These are phyloP conservation scores for Phytopythium kandeliae DNA, from an alignment of 352 stramenopile species.

Conservation along the genomic window DNA sequence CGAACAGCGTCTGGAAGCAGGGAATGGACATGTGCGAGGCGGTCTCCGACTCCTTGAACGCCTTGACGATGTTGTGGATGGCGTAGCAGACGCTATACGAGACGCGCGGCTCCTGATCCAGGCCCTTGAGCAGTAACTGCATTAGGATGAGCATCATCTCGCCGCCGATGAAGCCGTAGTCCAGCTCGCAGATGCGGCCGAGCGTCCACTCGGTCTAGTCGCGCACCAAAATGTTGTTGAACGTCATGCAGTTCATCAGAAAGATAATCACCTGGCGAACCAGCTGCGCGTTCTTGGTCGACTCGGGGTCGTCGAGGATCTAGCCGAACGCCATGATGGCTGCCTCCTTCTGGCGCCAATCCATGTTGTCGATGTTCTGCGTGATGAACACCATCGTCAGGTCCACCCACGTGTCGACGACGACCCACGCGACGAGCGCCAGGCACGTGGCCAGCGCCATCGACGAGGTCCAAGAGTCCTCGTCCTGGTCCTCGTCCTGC, in stretches of 20 bases:
- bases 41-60: slow-evolving; percentile 80
- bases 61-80: slow-evolving; percentile 96
- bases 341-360: slow-evolving; percentile 95
- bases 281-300: slow-evolving; percentile 86
- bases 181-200: slow-evolving; percentile 94
- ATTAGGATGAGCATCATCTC: slow-evolving; percentile 89
- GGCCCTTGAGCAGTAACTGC: slow-evolving; percentile 71
- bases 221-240: slow-evolving; percentile 89
- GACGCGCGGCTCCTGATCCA: slow-evolving; percentile 87
- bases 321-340: slow-evolving; percentile 97
- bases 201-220: slow-evolving; percentile 97
- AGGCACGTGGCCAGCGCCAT: slow-evolving; percentile 94
- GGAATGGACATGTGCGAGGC: slow-evolving; percentile 86
- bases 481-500: slow-evolving; percentile 93
- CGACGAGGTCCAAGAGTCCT: slow-evolving; percentile 93
- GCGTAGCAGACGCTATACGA: slow-evolving; percentile 95
- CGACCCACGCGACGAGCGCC: slow-evolving; percentile 88
- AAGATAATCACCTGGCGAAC: slow-evolving; percentile 93
- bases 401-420: slow-evolving; percentile 90
- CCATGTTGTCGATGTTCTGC: slow-evolving; percentile 90
- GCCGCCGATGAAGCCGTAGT: slow-evolving; percentile 87
- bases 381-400: slow-evolving; percentile 94
- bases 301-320: slow-evolving; percentile 91
- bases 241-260: slow-evolving; percentile 90
- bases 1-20: slow-evolving; percentile 89